Conservation (phyloP, 1,139 yeast genomes). For the Zygoascus hellenicus region DNA sequence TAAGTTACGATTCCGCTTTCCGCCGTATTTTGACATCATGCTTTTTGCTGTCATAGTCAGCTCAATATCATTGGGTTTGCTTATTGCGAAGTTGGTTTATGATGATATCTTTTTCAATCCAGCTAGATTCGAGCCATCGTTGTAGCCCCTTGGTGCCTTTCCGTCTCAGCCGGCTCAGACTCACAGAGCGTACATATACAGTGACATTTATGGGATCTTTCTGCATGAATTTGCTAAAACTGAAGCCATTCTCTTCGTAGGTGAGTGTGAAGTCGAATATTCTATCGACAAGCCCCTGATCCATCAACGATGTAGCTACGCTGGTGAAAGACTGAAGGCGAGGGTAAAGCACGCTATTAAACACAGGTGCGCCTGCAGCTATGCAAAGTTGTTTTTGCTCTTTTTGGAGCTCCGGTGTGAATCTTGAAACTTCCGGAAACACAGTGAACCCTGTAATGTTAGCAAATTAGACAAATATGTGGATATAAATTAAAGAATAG, state of each 20-base stretch:
- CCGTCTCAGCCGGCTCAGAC: constrained; percentile 44
- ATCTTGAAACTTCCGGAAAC: constrained; percentile 35
- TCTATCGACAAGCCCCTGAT: constrained; percentile 14
- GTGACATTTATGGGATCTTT: constrained; percentile 28
- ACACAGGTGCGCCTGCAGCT: constrained; percentile 39
- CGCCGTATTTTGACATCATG: no score
- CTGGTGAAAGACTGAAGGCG: constrained; percentile 32
- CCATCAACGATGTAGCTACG: constrained; percentile 20
- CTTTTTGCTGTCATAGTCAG: neutral
- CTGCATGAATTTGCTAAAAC: constrained; percentile 21
- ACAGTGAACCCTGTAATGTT: constrained; percentile 28
- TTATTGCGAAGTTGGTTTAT: no score
- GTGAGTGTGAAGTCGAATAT: constrained; percentile 50
- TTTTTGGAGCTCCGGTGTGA: constrained; percentile 22
- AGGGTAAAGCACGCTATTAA: constrained; percentile 45
- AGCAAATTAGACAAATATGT: constrained; percentile 15
- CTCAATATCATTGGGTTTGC: no score
- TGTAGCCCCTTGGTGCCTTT: constrained; percentile 36
- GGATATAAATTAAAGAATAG: neutral
- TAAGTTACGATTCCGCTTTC: no score
- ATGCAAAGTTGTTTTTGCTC: constrained; percentile 28
- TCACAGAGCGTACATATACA: constrained; percentile 17
- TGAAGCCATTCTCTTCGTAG: constrained; percentile 32
- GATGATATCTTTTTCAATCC: constrained; percentile 23
- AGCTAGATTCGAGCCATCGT: constrained; percentile 27